A percentile compares a stretch with the other conserved stretches of the same genome.
phyloP scores from a whole-genome alignment of 75 land plant genomes.

The Adiantum capillusveneris region DNA sequence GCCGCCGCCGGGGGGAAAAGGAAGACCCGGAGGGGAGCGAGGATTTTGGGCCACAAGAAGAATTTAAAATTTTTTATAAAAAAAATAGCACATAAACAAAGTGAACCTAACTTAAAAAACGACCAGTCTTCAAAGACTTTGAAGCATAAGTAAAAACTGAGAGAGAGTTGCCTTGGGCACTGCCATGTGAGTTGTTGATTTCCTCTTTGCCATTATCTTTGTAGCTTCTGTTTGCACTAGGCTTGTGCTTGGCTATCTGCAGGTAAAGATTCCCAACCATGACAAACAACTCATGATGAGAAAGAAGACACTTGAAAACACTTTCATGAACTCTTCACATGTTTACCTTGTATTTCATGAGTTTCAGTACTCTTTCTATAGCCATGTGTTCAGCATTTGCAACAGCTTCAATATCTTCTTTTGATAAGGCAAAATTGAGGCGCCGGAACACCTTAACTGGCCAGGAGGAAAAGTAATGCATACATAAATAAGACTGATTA shows the following conservation, averaged over 20 bases:
- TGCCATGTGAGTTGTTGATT: slow-evolving; percentile 14
- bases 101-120: too few species aligned
- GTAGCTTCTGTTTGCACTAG: slow-evolving; percentile 16
- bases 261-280: slow-evolving; percentile 1
- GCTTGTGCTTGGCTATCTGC: slow-evolving; percentile 33
- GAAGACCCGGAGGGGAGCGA: too few species aligned
- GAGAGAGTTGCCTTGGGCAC: slow-evolving; percentile 6
- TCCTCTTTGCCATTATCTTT: slow-evolving; percentile 17
- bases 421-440: slow-evolving; percentile 33
- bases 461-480: background rate
- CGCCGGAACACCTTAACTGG: slow-evolving; percentile 38
- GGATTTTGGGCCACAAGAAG: too few species aligned
- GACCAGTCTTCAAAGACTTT: too few species aligned
- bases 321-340: background rate
- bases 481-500: background rate
- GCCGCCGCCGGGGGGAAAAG: too few species aligned
- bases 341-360: slow-evolving; percentile 32
- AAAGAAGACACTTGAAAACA: too few species aligned
- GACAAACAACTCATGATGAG: too few species aligned
- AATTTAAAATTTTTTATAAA: too few species aligned
- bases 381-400: slow-evolving; percentile 34
- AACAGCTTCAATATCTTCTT: slow-evolving; percentile 39
- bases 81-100: too few species aligned
- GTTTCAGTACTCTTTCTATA: slow-evolving; percentile 36
- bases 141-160: too few species aligned